These are phyloP conservation scores for Jaminaea rosea DNA, from an alignment of 1,284 basidiomycete genomes.

Conservation along the genomic window DNA sequence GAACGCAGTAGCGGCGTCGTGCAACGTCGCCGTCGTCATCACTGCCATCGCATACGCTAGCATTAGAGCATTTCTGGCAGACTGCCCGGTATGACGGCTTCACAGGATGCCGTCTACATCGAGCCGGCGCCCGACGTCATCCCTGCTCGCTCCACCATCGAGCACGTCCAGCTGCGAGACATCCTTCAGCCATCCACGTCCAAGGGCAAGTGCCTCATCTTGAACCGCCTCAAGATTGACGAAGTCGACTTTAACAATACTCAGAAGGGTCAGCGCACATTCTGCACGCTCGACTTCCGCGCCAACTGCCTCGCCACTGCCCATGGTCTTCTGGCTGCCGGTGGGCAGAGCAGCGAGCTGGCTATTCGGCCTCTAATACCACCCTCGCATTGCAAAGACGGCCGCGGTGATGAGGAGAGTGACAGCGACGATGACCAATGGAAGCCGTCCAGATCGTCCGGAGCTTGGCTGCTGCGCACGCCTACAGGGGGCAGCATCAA, in stretches of 20 bases:
- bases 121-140: conserved; percentile 13
- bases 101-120: too few relatives aligned
- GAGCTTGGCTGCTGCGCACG: conserved; percentile 48
- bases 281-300: conserved; percentile 62
- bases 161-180: conserved; percentile 31
- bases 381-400: too few relatives aligned
- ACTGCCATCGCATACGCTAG: background rate
- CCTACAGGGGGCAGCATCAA: conserved; percentile 64
- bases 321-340: conserved; percentile 63
- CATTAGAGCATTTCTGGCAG: too few relatives aligned
- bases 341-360: conserved; percentile 71
- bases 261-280: conserved; percentile 54
- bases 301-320: conserved; percentile 54
- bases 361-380: conserved; percentile 57
- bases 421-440: too few relatives aligned
- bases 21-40: background rate
- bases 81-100: too few relatives aligned
- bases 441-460: background rate
- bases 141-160: conserved; percentile 24
- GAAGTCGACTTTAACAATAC: conserved; percentile 17
- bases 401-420: background rate
- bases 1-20: too few relatives aligned
- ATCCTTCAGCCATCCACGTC: conserved; percentile 18
- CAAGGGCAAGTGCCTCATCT: conserved; percentile 25
- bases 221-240: conserved; percentile 23